Evolutionary conservation across 2,329 filamentous ascomycete species (phyloP).

Genomic region (Capronia coronata): DNA sequence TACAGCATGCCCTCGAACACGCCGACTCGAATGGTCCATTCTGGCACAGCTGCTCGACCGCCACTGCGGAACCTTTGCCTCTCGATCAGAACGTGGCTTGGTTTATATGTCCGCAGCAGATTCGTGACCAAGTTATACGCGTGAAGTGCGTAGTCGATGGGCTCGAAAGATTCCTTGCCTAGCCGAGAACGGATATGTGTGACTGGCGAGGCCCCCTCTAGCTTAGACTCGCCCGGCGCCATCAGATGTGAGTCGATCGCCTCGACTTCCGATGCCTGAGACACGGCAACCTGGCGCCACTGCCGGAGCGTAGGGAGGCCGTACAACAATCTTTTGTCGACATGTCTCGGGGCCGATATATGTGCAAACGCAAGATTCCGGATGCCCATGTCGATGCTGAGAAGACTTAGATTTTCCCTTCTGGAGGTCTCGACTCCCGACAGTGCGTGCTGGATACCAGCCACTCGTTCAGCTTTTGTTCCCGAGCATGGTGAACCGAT

Average conservation of each 20-base stretch:
- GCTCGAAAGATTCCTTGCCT: constrained; percentile 46
- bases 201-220: constrained; percentile 29
- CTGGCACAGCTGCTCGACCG: constrained; percentile 59
- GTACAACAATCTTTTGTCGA: constrained; percentile 28
- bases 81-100: constrained; percentile 66
- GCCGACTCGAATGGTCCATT: constrained; percentile 80
- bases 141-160: constrained; percentile 47
- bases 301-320: constrained; percentile 26
- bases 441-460: constrained; percentile 45
- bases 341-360: constrained; percentile 33
- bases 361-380: constrained; percentile 72
- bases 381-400: constrained; percentile 82
- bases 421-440: constrained; percentile 15
- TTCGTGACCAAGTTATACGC: constrained; percentile 51
- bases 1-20: constrained; percentile 77
- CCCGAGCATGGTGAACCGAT: constrained; percentile 57
- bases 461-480: constrained; percentile 51
- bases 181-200: constrained; percentile 10
- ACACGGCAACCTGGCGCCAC: constrained; percentile 39
- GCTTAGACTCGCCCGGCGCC: too few relatives aligned
- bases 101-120: constrained; percentile 47
- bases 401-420: constrained; percentile 43
- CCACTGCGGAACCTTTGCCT: constrained; percentile 58
- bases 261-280: constrained; percentile 29
- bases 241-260: constrained; percentile 29